Evolutionary conservation across 192 early-diverging fungal species (phyloP), one percentile per base, ranked within the genome.

Genomic region (Backusella parvicylindrica): DNA sequence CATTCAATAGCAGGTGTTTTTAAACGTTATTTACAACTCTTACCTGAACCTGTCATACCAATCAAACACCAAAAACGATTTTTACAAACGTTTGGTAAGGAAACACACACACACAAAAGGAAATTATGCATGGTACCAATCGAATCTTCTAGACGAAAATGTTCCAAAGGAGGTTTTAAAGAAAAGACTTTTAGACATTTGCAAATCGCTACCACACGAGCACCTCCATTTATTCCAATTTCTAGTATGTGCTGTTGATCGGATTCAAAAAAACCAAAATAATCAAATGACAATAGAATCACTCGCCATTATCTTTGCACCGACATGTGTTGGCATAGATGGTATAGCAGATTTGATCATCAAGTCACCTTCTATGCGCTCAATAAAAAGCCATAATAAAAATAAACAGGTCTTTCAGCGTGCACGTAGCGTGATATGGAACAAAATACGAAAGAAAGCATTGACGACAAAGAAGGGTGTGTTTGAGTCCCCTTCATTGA

Each of bases 31-130:
- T 31, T 70, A 30, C 68, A 70, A 9, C 26, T 43, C 16, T 31
- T 70, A 43, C 68, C 68, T 6, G 68, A 70, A 47, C 68, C 68
- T 18, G 68, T 70, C 6, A 70, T 70, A 16, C 68, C 68, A 16
- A 30, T 38, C 6, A 35, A 70, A 8, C 26, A 30, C 18, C 68
- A 70, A 47, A 12, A 37, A 15, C 15, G 6, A 18, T 47, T 70
- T 47, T 16, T 70, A 18, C 26, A 47, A 30, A 23, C 3, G 4
- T 70, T 43, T 30, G 68, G 68, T 70, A 70, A 38, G 16, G 5
- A 28, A 5, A 36, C 11, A 32, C 40, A 30, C 6, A 21, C 6
- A 50, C 1, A 50, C n/a, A 50, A 33, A 33, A 33, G 1, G 31
- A 18, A 21, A n/a, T 66, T 13, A 21, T 28, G 15, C 16, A 16